Evolutionary conservation across 768 basidiomycete genomes (phyloP).

Genomic region (Serendipita vermifera): DNA sequence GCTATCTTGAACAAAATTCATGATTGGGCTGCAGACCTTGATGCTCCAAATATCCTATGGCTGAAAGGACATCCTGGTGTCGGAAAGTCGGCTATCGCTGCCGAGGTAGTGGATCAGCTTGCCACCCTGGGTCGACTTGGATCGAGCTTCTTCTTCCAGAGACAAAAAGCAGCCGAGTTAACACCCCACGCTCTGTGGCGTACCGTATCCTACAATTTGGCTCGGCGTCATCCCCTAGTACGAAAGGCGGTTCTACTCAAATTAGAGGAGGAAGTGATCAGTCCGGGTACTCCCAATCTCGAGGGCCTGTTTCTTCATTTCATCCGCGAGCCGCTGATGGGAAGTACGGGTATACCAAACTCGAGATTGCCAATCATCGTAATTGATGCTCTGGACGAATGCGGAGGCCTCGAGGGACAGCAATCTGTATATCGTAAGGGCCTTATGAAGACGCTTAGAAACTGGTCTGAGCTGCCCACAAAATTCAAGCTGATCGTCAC

Average conservation of each 20-base stretch:
- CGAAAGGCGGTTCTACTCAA: not conserved
- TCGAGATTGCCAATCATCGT: not conserved
- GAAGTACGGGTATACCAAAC: not conserved
- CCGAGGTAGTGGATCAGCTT: not conserved
- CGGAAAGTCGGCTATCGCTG: not conserved
- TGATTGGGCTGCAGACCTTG: not conserved
- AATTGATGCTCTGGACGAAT: not conserved
- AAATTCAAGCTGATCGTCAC: not conserved
- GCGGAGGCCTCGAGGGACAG: not conserved
- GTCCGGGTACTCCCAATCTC: not conserved
- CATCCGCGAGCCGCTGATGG: not conserved
- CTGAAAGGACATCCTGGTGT: not conserved
- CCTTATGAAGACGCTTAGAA: not conserved
- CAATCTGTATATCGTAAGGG: not conserved
- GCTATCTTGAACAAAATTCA: not conserved
- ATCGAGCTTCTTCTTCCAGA: not conserved
- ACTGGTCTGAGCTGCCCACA: not conserved
- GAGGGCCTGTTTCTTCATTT: not conserved
- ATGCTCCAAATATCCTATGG: not conserved
- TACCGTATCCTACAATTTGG: not conserved
- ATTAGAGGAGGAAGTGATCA: not conserved
- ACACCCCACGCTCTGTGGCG: not conserved
- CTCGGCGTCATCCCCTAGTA: not conserved
- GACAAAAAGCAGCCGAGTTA: not conserved
- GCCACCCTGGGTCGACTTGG: not conserved